phyloP scores from a whole-genome alignment of 2,329 filamentous ascomycete species.

The Sporothrix dimorphospora region DNA sequence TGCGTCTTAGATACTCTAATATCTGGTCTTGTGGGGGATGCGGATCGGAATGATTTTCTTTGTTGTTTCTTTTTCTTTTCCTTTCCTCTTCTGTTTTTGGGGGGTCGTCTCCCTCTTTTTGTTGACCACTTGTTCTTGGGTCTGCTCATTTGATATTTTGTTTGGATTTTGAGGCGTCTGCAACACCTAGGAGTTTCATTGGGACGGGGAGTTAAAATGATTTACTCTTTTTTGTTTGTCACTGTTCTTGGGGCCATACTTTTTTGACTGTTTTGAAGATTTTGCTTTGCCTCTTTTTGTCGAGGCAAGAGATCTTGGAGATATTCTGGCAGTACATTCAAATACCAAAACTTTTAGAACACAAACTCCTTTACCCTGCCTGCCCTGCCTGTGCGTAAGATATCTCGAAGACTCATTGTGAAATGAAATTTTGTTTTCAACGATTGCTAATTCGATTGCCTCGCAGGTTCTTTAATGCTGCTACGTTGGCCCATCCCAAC shows the following conservation, averaged over 20 bases:
- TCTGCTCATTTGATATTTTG: not conserved
- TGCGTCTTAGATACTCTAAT: conserved; percentile 29
- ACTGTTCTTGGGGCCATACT: not conserved
- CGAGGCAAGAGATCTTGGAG: not conserved
- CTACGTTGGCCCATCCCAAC: not conserved
- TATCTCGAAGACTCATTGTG: not conserved
- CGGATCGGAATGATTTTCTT: conserved; percentile 21
- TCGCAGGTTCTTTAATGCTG: not conserved
- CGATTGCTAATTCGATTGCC: not conserved
- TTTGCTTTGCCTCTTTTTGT: not conserved
- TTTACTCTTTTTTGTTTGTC: conserved; percentile 3
- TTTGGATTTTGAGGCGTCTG: conserved; percentile 19
- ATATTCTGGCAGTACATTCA: conserved; percentile 14
- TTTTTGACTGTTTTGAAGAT: not conserved
- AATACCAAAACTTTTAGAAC: conserved; percentile 16
- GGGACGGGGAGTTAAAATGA: conserved; percentile 5
- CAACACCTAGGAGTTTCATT: conserved; percentile 18
- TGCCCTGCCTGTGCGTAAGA: not conserved
- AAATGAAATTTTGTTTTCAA: not conserved
- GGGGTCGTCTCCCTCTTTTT: no score
- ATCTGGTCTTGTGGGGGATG: conserved; percentile 21
- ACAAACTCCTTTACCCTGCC: not conserved
- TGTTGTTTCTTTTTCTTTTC: not conserved
- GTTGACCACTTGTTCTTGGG: not conserved
- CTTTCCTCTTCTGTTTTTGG: not conserved